Percentiles rank a stretch among this genome's conserved stretches.
phyloP scores from a whole-genome alignment of 2,329 filamentous ascomycete species.

The Calonectria pseudoturangicola region DNA sequence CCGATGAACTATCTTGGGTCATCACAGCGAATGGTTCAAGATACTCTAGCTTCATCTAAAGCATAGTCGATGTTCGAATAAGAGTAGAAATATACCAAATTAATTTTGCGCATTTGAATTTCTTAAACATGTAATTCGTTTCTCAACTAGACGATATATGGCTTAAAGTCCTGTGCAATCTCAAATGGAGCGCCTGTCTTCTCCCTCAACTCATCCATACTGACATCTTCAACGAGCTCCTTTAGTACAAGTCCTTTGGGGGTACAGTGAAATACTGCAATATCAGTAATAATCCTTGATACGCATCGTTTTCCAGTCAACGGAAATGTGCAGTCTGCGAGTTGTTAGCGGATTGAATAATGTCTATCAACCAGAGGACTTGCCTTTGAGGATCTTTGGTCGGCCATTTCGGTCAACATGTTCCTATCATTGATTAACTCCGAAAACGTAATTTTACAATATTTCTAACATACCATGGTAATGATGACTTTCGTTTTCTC shows the following conservation, averaged over 20 bases:
- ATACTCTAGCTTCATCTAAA: background rate
- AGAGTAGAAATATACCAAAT: background rate
- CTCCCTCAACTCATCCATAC: background rate
- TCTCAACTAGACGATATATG: background rate
- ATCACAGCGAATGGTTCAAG: background rate
- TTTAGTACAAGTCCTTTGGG: background rate
- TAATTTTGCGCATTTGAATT: background rate
- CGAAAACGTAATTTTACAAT: background rate
- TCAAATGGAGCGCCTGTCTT: slow-evolving; percentile 16
- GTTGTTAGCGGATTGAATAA: background rate
- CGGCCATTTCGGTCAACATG: slow-evolving; percentile 7
- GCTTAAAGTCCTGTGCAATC: background rate
- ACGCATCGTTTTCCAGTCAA: slow-evolving; percentile 9
- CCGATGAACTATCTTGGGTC: slow-evolving; percentile 19
- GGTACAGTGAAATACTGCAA: slow-evolving; percentile 6
- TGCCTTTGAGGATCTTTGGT: background rate
- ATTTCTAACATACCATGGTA: background rate
- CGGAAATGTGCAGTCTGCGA: background rate
- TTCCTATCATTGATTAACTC: background rate
- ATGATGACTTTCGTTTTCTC: slow-evolving; percentile 13
- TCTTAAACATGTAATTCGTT: background rate
- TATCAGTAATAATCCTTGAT: slow-evolving; percentile 7
- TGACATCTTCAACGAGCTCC: background rate
- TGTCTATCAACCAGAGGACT: background rate
- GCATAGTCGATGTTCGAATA: background rate